Base-by-base conservation (phyloP, 257 asterid species). In the Scutellaria minor region DNA sequence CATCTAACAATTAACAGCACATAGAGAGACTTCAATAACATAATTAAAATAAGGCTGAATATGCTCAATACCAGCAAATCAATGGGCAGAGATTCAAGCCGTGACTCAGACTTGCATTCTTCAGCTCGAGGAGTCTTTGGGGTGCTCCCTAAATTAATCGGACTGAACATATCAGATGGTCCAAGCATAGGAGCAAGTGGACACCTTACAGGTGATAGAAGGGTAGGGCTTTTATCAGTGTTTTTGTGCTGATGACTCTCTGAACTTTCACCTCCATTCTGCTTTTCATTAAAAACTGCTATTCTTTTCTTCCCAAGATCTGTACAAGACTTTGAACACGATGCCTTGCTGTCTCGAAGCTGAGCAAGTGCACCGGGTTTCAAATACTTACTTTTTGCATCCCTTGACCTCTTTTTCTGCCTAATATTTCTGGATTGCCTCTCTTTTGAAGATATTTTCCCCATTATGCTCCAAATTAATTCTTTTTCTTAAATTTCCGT, bases 351-450 rank as follows among this genome's bases (percentile, higher is more conserved):
- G 77, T 86, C 75, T 7, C 97, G 94, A 48, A 89, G 83, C 84
- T 85, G 98, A 15, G 96, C 97, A 18, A 91, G 95, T 41, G 95
- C 96, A 62, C 98, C 98, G 2, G 97, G 98, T 75, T 82, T 91
- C 84, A 91, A 77, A 76, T 84, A 89, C 85, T 85, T 91, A 58
- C 66, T 83, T 57, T 78, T 79, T 5, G 82, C 77, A 72, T 78
- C 85, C 83, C 65, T 88, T 4, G 59, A 68, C 64, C 81, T 80
- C 81, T 80, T 83, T 74, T 84, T 94, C 69, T 83, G 95, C 41
- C 85, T 85, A 35, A 79, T 79, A 75, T 52, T 72, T 73, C 66
- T 88, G 10, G 83, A 66, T 72, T 81, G 86, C 78, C 79, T 77
- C 41, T 86, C 95, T 7, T 76, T 83, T 14, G 88, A 89, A 56